phyloP scores from a whole-genome alignment of 352 stramenopile species.

The Thraustotheca clavata region DNA sequence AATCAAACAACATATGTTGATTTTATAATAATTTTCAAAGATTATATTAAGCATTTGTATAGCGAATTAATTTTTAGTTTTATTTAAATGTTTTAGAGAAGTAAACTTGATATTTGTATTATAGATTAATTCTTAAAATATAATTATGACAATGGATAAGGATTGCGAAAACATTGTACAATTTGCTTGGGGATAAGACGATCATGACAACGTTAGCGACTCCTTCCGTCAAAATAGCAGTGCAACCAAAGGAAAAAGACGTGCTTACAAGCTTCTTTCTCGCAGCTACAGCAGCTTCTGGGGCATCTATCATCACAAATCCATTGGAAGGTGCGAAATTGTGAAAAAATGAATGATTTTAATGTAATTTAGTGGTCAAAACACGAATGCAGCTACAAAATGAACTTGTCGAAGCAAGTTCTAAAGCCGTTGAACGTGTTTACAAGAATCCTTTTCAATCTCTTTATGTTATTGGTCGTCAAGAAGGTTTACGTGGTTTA shows the following conservation, averaged over 20 bases:
- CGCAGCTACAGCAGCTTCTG: constrained; percentile 11
- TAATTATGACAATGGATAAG: no score
- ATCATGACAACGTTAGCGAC: not conserved
- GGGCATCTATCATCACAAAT: constrained; percentile 4
- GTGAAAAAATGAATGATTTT: not conserved
- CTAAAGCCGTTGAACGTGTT: constrained; percentile 13
- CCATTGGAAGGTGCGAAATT: not conserved
- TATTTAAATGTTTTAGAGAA: no score
- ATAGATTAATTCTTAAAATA: no score
- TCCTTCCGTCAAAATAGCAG: not conserved
- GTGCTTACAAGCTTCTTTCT: constrained; percentile 21
- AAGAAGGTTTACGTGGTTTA: constrained; percentile 17
- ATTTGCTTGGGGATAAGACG: not conserved
- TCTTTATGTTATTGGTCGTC: constrained; percentile 16
- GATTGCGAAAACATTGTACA: not conserved
- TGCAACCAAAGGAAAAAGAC: constrained; percentile 13
- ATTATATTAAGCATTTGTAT: no score
- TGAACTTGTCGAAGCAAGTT: constrained; percentile 9
- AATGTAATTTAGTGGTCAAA: constrained; percentile 15
- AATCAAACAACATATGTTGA: no score
- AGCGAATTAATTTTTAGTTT: no score
- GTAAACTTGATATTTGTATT: no score
- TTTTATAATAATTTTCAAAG: no score
- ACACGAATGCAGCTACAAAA: constrained; percentile 22
- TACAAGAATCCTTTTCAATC: constrained; percentile 22